Base-by-base conservation (phyloP, 1,284 basidiomycete genomes). In the Ustilago cynodontis region DNA sequence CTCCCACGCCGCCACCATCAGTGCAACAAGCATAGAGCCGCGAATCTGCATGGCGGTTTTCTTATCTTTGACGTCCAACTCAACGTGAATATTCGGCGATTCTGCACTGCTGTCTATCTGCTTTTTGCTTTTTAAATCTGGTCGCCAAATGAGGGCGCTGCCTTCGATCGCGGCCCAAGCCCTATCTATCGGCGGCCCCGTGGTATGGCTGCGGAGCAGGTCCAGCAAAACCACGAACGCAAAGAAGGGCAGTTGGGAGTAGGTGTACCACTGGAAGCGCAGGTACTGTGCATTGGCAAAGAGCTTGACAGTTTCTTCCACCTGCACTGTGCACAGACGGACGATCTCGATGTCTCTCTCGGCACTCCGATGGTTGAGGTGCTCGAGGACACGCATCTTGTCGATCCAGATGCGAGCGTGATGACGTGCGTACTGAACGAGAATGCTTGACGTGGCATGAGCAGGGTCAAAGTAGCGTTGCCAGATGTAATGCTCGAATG, bases 1-100 rank as follows among this genome's bases (percentile, higher is more conserved):
- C 41, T 63, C 65, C 65, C 65, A 68, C 3, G 65, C 65, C 10
- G 59, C 65, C 20, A 68, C 49, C 47, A 68, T 50, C 31, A 68
- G 29, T 7, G 59, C 54, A 8, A 54, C 55, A 7, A 63, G 49
- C 65, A 68, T 68, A 2, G 28, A 57, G 1, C 65, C 59, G 28
- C 65, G 59, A 6, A 68, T 20, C 14, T 29, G 26, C 52, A 62
- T 37, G 18, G 57, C 62, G 18, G 14, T 3, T 13, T 22, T 47
- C 16, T 51, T 24, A 11, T 54, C 35, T 41, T 37, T 45, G 51
- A 31, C 37, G 1, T 51, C 24, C n/a, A 37, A 26, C 26, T 59
- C 41, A 2, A 57, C 10, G 24, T 54, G 58, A 28, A 59, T 47
- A 10, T 59, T 58, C 4, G 50, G 29, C 26, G 50, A n/a, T n/a